Evolutionary conservation across 371 early-diverging fungal species (phyloP).

Genomic region (Mortierella sp.): DNA sequence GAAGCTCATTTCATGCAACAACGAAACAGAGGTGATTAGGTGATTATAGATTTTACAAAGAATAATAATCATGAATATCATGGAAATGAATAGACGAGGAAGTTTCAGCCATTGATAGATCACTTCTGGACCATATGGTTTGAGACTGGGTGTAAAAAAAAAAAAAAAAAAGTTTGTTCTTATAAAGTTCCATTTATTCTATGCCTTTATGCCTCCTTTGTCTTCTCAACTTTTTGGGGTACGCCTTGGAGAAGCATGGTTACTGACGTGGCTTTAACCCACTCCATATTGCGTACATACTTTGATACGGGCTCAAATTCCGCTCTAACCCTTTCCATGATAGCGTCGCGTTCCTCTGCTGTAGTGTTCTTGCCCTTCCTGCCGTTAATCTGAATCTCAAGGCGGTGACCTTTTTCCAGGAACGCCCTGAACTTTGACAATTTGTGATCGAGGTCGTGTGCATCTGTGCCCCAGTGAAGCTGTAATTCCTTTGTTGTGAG

Average conservation of each 20-base stretch:
- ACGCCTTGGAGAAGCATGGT: constrained; percentile 50
- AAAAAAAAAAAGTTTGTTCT: too few relatives aligned
- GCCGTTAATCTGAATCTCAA: constrained; percentile 68
- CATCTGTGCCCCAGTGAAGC: constrained; percentile 71
- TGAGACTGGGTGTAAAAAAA: too few relatives aligned
- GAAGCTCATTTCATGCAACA: constrained; percentile 17
- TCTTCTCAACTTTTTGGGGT: constrained; percentile 19
- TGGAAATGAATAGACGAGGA: not conserved
- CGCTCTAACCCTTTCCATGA: constrained; percentile 37
- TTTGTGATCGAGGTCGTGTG: constrained; percentile 71
- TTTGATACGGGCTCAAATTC: constrained; percentile 54
- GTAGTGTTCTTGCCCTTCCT: constrained; percentile 60
- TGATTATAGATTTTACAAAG: not conserved
- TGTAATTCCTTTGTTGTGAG: constrained; percentile 65
- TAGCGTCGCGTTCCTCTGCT: constrained; percentile 29
- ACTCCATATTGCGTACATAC: constrained; percentile 46
- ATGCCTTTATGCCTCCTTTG: constrained; percentile 3
- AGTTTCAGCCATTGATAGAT: too few relatives aligned
- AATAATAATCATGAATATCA: not conserved
- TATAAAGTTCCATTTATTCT: not conserved
- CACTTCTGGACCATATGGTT: too few relatives aligned
- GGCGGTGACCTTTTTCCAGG: constrained; percentile 70
- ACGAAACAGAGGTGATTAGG: not conserved
- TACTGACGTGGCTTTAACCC: constrained; percentile 43
- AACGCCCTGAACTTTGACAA: constrained; percentile 64